These are phyloP conservation scores for Coemansia sp. DNA, from an alignment of 192 early-diverging fungal species.

Conservation along the genomic window DNA sequence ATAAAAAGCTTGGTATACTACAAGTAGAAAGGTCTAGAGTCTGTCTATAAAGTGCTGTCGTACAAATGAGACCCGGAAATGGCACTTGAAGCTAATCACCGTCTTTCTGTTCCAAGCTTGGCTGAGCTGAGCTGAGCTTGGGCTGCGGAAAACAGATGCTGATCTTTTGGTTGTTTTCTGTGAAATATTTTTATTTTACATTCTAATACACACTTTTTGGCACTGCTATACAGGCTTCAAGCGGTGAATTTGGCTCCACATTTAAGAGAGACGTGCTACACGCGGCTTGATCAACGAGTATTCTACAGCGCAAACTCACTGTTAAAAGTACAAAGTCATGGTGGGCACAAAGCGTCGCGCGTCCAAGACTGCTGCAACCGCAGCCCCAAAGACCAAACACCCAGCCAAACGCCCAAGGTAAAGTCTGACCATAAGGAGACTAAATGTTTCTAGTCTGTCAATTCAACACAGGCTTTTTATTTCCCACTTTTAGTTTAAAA, in stretches of 20 bases:
- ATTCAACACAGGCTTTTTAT: not conserved
- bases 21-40: too few species aligned
- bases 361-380: not conserved
- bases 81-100: too few species aligned
- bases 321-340: not conserved
- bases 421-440: not conserved
- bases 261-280: not conserved
- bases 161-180: not conserved
- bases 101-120: too few species aligned
- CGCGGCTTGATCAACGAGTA: not conserved
- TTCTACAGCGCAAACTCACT: not conserved
- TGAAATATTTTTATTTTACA: not conserved
- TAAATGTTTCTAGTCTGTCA: not conserved
- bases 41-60: too few species aligned
- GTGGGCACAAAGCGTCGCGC: conserved; percentile 4
- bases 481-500: not conserved
- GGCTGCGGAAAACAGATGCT: too few species aligned
- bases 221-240: not conserved
- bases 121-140: too few species aligned
- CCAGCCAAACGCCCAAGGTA: not conserved
- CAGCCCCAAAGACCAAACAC: not conserved
- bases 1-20: too few species aligned
- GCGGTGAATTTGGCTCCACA: not conserved
- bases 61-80: too few species aligned
- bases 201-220: not conserved